Base-by-base conservation (phyloP, 306 rosid genomes). In the Lagenaria siceraria region DNA sequence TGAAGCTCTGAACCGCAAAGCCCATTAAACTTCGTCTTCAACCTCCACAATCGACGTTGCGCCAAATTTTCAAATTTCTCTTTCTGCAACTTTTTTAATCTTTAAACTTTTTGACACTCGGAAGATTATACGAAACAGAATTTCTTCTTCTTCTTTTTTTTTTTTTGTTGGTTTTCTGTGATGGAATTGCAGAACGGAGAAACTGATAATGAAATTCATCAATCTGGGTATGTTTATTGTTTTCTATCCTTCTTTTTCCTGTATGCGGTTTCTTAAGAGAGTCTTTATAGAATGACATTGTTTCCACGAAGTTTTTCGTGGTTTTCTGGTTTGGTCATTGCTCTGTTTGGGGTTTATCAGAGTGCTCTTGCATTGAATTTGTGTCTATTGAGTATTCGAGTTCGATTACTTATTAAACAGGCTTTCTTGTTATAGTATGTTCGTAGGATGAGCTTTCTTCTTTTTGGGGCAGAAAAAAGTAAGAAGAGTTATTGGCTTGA, bases 141-240 rank as follows among this genome's bases (percentile, higher is more conserved):
- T 10, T 11, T n/a, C n/a, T n/a, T n/a, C 33, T 29, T 29, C 6
- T 56, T 56, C 0, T 56, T 56, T 22, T 69, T 40, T 12, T 11
- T n/a, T 36, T 35, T 17, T 33, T 4, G 17, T 46, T n/a, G 1
- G 1, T 66, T 66, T 11, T 22, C 10, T 72, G 27, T 7, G 40
- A 72, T 72, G 76, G 76, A 72, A 43, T 49, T 72, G 76, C 76
- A 72, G 13, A 19, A 72, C 76, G 76, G 76, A 40, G 76, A 48
- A 17, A 72, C 11, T 31, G 60, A 72, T 49, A 4, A 17, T 11
- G 59, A 49, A 72, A 49, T 29, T 72, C 60, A 72, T 72, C 59
- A 27, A 10, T 72, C 76, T 72, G 3, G 59, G 76, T 72, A 48
- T 15, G 76, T 24, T 46, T 46, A 12, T 46, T 46, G 17, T 46